Evolutionary conservation across 352 stramenopile genomes (phyloP), one percentile per base, ranked within the genome.

Genomic region (Saprolegnia diclina): DNA sequence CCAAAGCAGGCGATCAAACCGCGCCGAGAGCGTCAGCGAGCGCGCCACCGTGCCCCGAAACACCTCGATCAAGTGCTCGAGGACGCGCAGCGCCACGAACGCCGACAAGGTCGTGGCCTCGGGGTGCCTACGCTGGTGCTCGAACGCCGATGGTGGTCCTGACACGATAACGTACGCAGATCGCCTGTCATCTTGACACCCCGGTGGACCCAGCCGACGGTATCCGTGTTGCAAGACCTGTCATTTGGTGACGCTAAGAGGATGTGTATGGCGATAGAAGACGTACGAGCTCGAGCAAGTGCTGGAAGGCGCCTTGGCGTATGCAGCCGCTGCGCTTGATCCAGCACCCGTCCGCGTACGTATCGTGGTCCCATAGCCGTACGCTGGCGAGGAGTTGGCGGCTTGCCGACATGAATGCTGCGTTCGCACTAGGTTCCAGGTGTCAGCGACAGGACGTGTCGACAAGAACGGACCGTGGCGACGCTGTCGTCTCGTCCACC

Each of bases 301-400:
- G 26, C 35, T 40, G 35, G 35, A 63, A 63, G 13, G 35, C 13
- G 4, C 35, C 53, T 9, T 45, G 10, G 4, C 24, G 14, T 9
- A 63, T 40, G 35, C 35, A 45, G 5, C 55, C 55, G 40, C 55
- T 63, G 18, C 24, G 55, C 35, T 63, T 63, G 55, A 63, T 63
- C 55, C 55, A 63, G 6, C 35, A n/a, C 35, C 24, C 55, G 21
- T 63, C 55, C 11, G 35, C 55, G 35, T 63, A 63, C 26, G 26
- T 7, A 16, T 45, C 19, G 24, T 48, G 26, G n/a, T 48, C 55
- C 29, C 55, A 63, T n/a, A 63, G 35, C 19, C 55, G 55, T 0
- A 63, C 55, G 18, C 24, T 32, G 11, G 55, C 29, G 14, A 63
- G 24, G 21, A 63, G 29, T 14, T 63, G 24, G 5, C 55, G 55